phyloP scores from a whole-genome alignment of 1,284 basidiomycete species.

The Irpex lacteus region DNA sequence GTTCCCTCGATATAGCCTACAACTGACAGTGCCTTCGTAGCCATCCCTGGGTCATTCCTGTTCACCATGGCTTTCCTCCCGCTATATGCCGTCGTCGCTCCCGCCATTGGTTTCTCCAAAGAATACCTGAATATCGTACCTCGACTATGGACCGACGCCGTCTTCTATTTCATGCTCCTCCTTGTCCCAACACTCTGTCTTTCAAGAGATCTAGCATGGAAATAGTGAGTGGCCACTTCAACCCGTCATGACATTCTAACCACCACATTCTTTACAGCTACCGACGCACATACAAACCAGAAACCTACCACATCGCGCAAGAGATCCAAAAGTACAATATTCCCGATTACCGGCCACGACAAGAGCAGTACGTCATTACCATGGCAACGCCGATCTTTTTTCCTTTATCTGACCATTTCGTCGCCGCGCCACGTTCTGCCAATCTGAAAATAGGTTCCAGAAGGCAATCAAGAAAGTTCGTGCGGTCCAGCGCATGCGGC shows the following conservation, averaged over 20 bases:
- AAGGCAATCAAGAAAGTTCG: slow-evolving; percentile 98
- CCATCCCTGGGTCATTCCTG: slow-evolving; percentile 94
- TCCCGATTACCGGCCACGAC: slow-evolving; percentile 94
- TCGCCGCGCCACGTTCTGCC: neutral
- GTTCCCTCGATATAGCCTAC: neutral
- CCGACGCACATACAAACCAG: slow-evolving; percentile 85
- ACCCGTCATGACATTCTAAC: neutral
- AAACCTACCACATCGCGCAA: slow-evolving; percentile 96
- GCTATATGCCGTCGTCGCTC: slow-evolving; percentile 86
- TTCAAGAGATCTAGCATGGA: slow-evolving; percentile 92
- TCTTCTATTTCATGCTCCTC: slow-evolving; percentile 90
- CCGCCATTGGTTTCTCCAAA: slow-evolving; percentile 85
- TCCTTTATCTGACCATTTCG: slow-evolving; percentile 4
- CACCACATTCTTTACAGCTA: slow-evolving; percentile 52
- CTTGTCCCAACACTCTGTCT: slow-evolving; percentile 89
- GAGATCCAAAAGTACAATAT: slow-evolving; percentile 98
- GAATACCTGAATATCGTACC: slow-evolving; percentile 89
- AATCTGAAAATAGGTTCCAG: slow-evolving; percentile 64
- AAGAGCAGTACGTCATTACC: slow-evolving; percentile 78
- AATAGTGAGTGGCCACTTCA: slow-evolving; percentile 65
- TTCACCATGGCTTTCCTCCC: slow-evolving; percentile 96
- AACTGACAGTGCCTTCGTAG: slow-evolving; percentile 33
- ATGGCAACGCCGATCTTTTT: slow-evolving; percentile 1
- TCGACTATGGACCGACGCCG: slow-evolving; percentile 80
- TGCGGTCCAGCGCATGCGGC: slow-evolving; percentile 91